Base-by-base conservation (phyloP, 2,329 filamentous ascomycete genomes). In the Clonostachys rhizophaga region DNA sequence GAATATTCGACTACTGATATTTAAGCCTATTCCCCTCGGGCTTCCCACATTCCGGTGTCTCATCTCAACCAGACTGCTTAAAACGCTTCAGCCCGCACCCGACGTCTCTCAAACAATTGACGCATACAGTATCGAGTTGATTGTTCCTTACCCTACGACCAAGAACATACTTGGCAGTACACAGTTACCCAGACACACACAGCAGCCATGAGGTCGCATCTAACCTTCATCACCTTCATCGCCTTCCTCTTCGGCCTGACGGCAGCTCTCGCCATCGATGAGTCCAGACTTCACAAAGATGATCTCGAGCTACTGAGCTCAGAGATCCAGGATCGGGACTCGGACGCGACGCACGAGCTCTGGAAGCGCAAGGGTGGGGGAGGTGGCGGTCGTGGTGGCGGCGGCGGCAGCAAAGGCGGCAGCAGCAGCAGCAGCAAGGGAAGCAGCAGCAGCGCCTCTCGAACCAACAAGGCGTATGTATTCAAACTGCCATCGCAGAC, bases 321-420 rank as follows among this genome's bases (percentile, higher is more conserved):
- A 49, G 33, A 41, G 48, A 20, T 34, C 37, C 42, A 42, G 10
- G 30, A 45, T 46, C 49, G 52, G 53, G 47, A 24, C 5, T 39
- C 55, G 9, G 45, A 50, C 11, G 53, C 58, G 8, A 52, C 54
- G 36, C 46, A 52, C 24, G 71, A 81, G 34, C 62, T 84, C 18
- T 82, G 71, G 68, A 83, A 81, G 68, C 73, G 81, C 52, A 78
- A 78, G 55, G 81, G 81, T 35, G 81, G 81, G 43, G 81, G 80
- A 7, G 78, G 77, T 9, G 66, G 75, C 11, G 76, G 78, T 43
- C 68, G 72, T 16, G 64, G 71, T 49, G 72, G 74, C 10, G 64
- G 66, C 14, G 50, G 62, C 3, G 44, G 58, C 30, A 48, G 60
- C 4, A 46, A 57, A 24, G 55, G 58, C 9, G 50, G 56, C 20